Evolutionary conservation across 495 filamentous ascomycete species (phyloP).

Genomic region (Aspergillus egyptiacus): DNA sequence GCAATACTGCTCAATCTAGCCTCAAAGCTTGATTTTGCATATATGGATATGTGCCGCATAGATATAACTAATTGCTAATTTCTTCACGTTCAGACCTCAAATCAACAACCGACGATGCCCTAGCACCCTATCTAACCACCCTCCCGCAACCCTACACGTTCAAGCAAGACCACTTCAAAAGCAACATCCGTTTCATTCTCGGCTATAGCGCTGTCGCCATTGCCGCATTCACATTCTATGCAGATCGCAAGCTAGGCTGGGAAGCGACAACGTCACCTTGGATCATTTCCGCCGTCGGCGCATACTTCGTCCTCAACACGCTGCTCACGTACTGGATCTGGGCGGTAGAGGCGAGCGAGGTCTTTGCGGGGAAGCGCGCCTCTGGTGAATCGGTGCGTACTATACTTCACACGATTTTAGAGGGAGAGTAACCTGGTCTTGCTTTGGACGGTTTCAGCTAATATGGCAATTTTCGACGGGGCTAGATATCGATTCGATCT

Average conservation of each 20-base stretch:
- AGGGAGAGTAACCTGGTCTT: not conserved
- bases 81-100: constrained; percentile 66
- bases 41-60: not conserved
- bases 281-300: constrained; percentile 60
- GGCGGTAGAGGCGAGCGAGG: constrained; percentile 70
- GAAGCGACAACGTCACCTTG: constrained; percentile 73
- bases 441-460: not conserved
- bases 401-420: not conserved
- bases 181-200: constrained; percentile 73
- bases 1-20: constrained; percentile 12
- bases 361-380: constrained; percentile 66
- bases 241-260: constrained; percentile 87
- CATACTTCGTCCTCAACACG: constrained; percentile 77
- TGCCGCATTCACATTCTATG: constrained; percentile 75
- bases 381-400: constrained; percentile 47
- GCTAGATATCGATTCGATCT: constrained; percentile 60
- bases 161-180: constrained; percentile 69
- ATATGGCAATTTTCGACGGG: not conserved
- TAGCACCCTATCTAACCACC: constrained; percentile 83
- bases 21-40: constrained; percentile 10
- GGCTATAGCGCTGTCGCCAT: constrained; percentile 80
- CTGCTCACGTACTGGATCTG: constrained; percentile 81
- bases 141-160: constrained; percentile 60
- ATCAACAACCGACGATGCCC: constrained; percentile 90
- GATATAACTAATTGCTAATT: constrained; percentile 8